Evolutionary conservation across 345 rosid genomes (phyloP), one percentile per base, ranked within the genome.

Genomic region (Eucalyptus marginata): DNA sequence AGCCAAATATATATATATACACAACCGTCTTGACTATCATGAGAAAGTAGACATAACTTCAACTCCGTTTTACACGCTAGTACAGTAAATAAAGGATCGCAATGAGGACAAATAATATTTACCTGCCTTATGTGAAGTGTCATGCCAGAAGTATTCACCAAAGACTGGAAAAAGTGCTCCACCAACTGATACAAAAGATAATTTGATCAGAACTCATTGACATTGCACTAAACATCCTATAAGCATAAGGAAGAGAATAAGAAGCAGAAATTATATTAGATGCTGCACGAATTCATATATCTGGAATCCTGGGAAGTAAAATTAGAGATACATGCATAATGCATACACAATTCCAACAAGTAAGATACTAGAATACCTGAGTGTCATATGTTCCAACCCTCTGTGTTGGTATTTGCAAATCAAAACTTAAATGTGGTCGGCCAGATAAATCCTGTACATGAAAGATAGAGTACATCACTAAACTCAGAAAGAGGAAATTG

Each of bases 111-210:
- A 59, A 33, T 47, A 22, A 50, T n/a, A 12, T 13, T 90, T 94
- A 98, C 99, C 97, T 96, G 97, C 62, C 96, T 95, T 18, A 98
- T 96, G 92, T 97, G 99, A 91, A 96, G 99, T 33, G 99, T 98
- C 99, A 98, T 96, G 64, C 99, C 98, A 86, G 99, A 94, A 88
- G 99, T 96, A 91, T 97, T 96, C 92, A 95, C 98, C 91, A 97
- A 92, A 58, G 99, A 98, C 90, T 95, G 98, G 92, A 98, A 97
- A 93, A 97, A 96, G 88, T 96, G 98, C 92, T 97, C 99, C 94
- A 95, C 98, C 94, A 97, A 90, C 99, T 98, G 91, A 76, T 40
- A 40, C 4, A 40, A 76, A 40, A 36, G 15, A 76, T 40, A 33
- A 40, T 20, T 76, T 8, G 2, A 76, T 76, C 84, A 76, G 29